Evolutionary conservation across 2,329 filamentous ascomycete genomes (phyloP).

Genomic region (Fusarium brachygibbosum): DNA sequence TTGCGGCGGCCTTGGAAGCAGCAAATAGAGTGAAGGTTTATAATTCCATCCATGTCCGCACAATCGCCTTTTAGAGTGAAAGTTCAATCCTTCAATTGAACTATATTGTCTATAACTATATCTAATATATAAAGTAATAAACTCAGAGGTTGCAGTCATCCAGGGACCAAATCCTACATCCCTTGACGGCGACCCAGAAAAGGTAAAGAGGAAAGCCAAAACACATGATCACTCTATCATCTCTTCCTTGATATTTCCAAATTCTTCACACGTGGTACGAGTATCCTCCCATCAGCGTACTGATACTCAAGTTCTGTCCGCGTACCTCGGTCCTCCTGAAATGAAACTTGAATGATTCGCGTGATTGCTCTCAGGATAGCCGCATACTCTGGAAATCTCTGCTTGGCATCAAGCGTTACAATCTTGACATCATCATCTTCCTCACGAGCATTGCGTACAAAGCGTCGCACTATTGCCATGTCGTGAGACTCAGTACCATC

Average conservation of each 20-base stretch:
- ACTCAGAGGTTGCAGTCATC: not conserved
- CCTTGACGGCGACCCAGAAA: too few relatives aligned
- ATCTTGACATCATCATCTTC: not conserved
- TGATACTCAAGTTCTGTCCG: constrained; percentile 24
- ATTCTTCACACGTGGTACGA: not conserved
- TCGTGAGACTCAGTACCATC: accelerated
- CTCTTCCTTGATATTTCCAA: not conserved
- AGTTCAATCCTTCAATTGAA: not conserved
- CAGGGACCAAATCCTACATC: too few relatives aligned
- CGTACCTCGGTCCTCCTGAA: constrained; percentile 10
- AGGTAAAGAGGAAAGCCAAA: not conserved
- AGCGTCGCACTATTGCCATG: not conserved
- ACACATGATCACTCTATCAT: not conserved
- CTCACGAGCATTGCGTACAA: not conserved
- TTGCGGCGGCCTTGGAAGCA: not conserved
- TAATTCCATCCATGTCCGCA: not conserved
- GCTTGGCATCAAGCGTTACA: constrained; percentile 8
- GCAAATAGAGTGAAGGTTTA: not conserved
- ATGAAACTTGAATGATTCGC: constrained; percentile 14
- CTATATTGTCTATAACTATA: not conserved
- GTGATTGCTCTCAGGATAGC: constrained; percentile 12
- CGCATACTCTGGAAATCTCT: not conserved
- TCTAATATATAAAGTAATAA: not conserved
- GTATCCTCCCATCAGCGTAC: constrained; percentile 7
- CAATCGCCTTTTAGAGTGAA: not conserved